Evolutionary conservation across 148 eudicot species (phyloP).

Genomic region (Chenopodium quinoa): DNA sequence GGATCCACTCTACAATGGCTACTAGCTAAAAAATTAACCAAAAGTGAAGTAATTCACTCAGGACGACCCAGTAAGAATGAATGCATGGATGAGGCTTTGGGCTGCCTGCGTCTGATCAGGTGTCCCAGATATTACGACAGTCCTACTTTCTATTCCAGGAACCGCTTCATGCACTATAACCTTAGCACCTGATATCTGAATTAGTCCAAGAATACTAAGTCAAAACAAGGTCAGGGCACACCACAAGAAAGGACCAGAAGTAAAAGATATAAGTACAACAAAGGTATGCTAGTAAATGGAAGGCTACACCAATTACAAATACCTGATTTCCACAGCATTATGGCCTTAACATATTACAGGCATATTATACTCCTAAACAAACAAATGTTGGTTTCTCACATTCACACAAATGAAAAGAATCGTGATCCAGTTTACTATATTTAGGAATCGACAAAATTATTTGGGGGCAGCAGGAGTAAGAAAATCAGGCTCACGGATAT

Average conservation of each 20-base stretch:
- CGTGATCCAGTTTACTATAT: background rate
- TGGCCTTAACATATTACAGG: background rate
- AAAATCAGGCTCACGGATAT: background rate
- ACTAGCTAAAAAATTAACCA: background rate
- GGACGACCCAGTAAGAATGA: constrained; percentile 54
- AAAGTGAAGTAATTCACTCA: constrained; percentile 15
- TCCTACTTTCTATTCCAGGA: constrained; percentile 48
- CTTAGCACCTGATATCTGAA: constrained; percentile 86
- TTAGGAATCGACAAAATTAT: too few relatives aligned
- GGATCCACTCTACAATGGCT: background rate
- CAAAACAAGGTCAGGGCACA: constrained; percentile 1
- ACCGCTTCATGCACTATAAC: constrained; percentile 54
- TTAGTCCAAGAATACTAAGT: constrained; percentile 4
- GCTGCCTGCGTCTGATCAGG: constrained; percentile 86
- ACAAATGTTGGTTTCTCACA: background rate
- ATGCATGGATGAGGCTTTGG: constrained; percentile 86
- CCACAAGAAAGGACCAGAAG: background rate
- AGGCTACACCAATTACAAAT: background rate
- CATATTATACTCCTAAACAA: background rate
- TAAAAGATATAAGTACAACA: background rate
- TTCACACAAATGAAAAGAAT: background rate
- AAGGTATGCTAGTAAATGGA: background rate
- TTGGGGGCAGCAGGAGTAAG: background rate
- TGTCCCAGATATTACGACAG: constrained; percentile 66
- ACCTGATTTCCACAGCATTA: too few relatives aligned